Evolutionary conservation across 495 filamentous ascomycete genomes (phyloP).

Genomic region (Margaritispora aquatica): DNA sequence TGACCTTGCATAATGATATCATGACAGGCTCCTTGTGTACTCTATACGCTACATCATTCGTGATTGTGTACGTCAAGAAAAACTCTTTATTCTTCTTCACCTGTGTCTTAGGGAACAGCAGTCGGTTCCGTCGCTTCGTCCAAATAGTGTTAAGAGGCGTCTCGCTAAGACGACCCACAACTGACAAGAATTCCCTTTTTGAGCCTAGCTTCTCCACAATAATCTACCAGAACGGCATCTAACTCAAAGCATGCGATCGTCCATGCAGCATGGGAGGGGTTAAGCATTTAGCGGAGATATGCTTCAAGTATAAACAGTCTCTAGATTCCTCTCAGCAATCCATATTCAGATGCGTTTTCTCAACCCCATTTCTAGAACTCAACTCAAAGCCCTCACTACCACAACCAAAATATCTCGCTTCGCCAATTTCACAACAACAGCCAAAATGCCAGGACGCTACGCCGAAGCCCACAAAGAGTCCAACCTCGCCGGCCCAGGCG

Average conservation of each 20-base stretch:
- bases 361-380: background rate
- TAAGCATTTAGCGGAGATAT: background rate
- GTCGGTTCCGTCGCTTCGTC: no score
- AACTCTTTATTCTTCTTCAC: no score
- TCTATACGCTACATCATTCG: no score
- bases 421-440: background rate
- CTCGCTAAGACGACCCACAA: background rate
- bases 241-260: background rate
- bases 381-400: background rate
- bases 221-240: background rate
- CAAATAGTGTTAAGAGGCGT: background rate
- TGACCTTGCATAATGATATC: no score
- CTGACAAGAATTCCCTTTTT: background rate
- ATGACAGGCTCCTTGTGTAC: no score
- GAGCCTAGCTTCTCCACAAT: background rate
- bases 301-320: background rate
- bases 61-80: no score
- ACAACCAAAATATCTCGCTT: background rate
- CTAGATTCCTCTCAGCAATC: background rate
- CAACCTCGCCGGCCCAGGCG: constrained; percentile 39
- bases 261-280: background rate
- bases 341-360: background rate
- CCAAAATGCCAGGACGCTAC: constrained; percentile 24
- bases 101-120: no score
- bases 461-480: constrained; percentile 28